A percentile compares a stretch with the other conserved stretches of the same genome.
These are phyloP conservation scores for Cornus suecica DNA, from an alignment of 148 eudicot genomes.

Conservation along the genomic window DNA sequence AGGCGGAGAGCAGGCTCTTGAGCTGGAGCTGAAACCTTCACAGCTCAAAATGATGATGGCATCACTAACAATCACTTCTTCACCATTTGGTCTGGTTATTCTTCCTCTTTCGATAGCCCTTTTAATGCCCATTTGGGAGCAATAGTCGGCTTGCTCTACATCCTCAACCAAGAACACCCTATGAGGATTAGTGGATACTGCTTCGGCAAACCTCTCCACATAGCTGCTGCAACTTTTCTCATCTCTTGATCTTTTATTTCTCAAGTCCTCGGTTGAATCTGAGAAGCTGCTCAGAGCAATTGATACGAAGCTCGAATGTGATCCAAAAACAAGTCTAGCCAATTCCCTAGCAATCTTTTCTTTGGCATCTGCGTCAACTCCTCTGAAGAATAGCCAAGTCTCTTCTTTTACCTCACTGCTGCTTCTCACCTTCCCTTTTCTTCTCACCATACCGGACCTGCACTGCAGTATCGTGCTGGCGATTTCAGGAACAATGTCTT, in stretches of 20 bases:
- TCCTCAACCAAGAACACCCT: slow-evolving; percentile 83
- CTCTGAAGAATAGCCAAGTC: slow-evolving; percentile 84
- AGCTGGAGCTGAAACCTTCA: slow-evolving; percentile 54
- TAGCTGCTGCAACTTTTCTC: slow-evolving; percentile 59
- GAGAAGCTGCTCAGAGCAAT: slow-evolving; percentile 63
- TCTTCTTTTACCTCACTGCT: slow-evolving; percentile 47
- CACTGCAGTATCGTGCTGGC: slow-evolving; percentile 60
- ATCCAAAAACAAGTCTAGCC: slow-evolving; percentile 69
- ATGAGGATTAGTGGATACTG: slow-evolving; percentile 50
- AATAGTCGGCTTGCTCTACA: slow-evolving; percentile 64
- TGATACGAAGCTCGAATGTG: slow-evolving; percentile 43
- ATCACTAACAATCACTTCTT: slow-evolving; percentile 57
- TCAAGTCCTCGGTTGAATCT: slow-evolving; percentile 43
- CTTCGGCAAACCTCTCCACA: slow-evolving; percentile 47
- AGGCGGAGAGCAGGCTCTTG: slow-evolving; percentile 63
- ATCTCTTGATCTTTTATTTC: slow-evolving; percentile 66
- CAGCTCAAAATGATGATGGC: slow-evolving; percentile 73
- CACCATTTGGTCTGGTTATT: slow-evolving; percentile 37
- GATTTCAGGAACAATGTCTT: slow-evolving; percentile 56
- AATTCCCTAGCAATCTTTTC: slow-evolving; percentile 69
- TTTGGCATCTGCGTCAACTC: slow-evolving; percentile 57
- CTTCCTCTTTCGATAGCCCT: slow-evolving; percentile 73
- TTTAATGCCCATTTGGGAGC: slow-evolving; percentile 63
- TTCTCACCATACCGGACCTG: slow-evolving; percentile 51
- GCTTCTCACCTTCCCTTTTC: slow-evolving; percentile 27